Conservation (phyloP, 31 red algal species). For the Asparagopsis taxiformis region DNA sequence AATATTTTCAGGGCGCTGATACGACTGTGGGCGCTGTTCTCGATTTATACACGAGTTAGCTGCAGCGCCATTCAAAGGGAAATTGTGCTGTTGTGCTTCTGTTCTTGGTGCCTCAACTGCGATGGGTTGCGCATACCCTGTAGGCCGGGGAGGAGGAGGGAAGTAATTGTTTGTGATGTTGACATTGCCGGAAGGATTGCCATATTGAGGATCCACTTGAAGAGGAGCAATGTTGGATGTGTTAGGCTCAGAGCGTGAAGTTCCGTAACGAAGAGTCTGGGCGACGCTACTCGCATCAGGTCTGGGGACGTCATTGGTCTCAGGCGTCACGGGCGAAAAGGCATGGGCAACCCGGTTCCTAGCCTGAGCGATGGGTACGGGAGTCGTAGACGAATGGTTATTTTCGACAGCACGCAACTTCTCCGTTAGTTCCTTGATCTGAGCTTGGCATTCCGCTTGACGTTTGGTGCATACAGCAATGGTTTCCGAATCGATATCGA, state of each 20-base stretch:
- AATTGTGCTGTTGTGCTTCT: not conserved
- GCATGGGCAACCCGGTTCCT: not conserved
- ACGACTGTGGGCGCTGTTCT: not conserved
- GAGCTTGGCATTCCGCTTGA: constrained; percentile 20
- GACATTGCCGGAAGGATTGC: constrained; percentile 17
- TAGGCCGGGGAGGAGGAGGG: constrained; percentile 13
- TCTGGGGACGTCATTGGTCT: not conserved
- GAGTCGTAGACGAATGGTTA: not conserved
- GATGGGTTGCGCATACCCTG: constrained; percentile 1
- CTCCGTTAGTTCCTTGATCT: constrained; percentile 28
- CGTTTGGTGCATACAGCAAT: constrained; percentile 21
- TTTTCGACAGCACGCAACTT: constrained; percentile 16
- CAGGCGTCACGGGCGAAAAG: constrained; percentile 52
- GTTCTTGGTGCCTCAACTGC: not conserved
- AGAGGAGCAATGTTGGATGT: not conserved
- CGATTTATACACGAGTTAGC: not conserved
- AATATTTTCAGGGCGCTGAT: constrained; percentile 11
- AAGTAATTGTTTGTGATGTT: constrained; percentile 74
- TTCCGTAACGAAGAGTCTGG: not conserved
- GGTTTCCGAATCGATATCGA: constrained; percentile 29
- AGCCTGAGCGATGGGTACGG: not conserved
- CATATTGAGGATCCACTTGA: constrained; percentile 1
- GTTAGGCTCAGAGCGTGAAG: not conserved
- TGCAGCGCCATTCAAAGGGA: not conserved
- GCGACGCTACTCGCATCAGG: not conserved